These are phyloP conservation scores for Paramarasmius palmivorus DNA, from an alignment of 1,284 basidiomycete species.

Conservation along the genomic window DNA sequence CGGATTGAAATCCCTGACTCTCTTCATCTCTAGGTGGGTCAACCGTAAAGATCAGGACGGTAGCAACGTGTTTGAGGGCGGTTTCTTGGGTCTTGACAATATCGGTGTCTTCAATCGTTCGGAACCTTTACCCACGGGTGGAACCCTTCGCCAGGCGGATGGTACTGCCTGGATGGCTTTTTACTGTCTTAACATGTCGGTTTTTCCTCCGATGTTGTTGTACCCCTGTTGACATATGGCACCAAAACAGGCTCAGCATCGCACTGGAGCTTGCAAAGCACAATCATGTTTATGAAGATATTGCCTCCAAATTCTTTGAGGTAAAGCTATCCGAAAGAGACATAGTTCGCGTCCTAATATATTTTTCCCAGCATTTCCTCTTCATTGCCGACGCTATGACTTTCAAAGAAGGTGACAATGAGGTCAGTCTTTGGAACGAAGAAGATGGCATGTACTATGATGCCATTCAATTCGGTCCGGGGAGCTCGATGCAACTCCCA, in stretches of 20 bases:
- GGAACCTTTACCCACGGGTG: conserved; percentile 93
- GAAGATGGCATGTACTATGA: conserved; percentile 98
- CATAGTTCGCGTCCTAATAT: background rate
- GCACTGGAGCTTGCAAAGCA: conserved; percentile 97
- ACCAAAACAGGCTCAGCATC: conserved; percentile 81
- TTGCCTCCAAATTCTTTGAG: conserved; percentile 98
- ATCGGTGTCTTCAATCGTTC: conserved; percentile 98
- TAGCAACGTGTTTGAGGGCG: conserved; percentile 97
- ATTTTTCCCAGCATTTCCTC: conserved; percentile 77
- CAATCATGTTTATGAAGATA: conserved; percentile 97
- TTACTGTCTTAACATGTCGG: conserved; percentile 93
- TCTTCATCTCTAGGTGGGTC: conserved; percentile 76
- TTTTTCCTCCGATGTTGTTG: conserved; percentile 5
- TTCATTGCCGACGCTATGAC: conserved; percentile 99
- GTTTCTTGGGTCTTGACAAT: conserved; percentile 97
- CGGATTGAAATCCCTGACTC: conserved; percentile 4
- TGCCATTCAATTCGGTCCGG: conserved; percentile 88
- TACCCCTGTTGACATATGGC: conserved; percentile 9
- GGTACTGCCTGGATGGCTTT: conserved; percentile 99
- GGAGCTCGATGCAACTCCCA: conserved; percentile 86
- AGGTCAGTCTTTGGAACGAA: conserved; percentile 92
- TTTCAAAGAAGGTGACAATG: conserved; percentile 74
- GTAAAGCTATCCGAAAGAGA: conserved; percentile 37
- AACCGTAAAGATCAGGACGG: conserved; percentile 96
- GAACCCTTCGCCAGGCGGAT: conserved; percentile 90